A percentile compares a stretch with the other conserved stretches of the same genome.
Evolutionary conservation across 257 asterid genomes (phyloP).

Genomic region (Prunella vulgaris): DNA sequence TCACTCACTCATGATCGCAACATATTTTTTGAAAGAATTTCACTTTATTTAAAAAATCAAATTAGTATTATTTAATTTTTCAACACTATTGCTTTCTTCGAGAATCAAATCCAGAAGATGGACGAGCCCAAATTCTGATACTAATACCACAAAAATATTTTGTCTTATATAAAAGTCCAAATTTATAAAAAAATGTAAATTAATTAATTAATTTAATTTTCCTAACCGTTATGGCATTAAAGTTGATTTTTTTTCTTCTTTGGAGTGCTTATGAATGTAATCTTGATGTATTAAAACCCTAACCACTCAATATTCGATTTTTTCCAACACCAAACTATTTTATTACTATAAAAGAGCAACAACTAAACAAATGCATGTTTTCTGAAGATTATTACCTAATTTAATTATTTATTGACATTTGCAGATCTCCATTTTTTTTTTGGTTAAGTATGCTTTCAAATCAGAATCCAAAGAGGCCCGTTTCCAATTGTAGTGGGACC

Average conservation of each 20-base stretch:
- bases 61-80: too few relatives aligned
- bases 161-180: too few relatives aligned
- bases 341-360: background rate
- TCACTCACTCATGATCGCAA: too few relatives aligned
- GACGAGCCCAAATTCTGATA: too few relatives aligned
- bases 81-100: too few relatives aligned
- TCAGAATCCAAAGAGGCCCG: constrained; percentile 29
- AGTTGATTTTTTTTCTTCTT: background rate
- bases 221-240: background rate
- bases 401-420: constrained; percentile 5
- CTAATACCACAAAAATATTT: too few relatives aligned
- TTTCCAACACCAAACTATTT: constrained; percentile 1
- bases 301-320: constrained; percentile 9
- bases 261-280: background rate
- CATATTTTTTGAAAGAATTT: too few relatives aligned
- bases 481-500: constrained; percentile 22
- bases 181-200: too few relatives aligned
- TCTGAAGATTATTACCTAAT: background rate
- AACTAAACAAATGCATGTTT: background rate
- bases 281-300: background rate
- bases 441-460: constrained; percentile 10
- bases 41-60: too few relatives aligned
- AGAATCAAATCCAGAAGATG: too few relatives aligned
- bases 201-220: too few relatives aligned
- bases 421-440: background rate